phyloP scores from a whole-genome alignment of 805 yeast species.

The Wickerhamomyces pijperi region DNA sequence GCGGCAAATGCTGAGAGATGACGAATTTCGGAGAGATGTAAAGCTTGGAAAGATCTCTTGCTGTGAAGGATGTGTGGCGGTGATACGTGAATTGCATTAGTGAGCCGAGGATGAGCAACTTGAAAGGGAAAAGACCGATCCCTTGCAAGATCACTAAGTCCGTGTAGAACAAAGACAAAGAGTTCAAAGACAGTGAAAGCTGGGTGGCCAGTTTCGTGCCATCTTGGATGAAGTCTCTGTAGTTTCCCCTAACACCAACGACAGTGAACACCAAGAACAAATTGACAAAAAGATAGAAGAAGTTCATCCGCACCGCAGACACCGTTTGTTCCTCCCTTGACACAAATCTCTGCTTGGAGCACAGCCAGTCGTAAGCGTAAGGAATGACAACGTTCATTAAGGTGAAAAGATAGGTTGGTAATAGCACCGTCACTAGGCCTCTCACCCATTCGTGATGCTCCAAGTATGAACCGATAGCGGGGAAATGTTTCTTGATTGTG shows the following conservation, averaged over 20 bases:
- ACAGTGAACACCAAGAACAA: conserved; percentile 87
- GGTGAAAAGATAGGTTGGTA: conserved; percentile 89
- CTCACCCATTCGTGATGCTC: conserved; percentile 60
- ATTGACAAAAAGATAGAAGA: conserved; percentile 89
- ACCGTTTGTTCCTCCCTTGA: conserved; percentile 90
- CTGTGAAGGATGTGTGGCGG: conserved; percentile 57
- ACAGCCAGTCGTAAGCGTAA: conserved; percentile 72
- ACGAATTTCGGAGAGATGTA: conserved; percentile 87
- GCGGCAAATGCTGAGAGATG: conserved; percentile 86
- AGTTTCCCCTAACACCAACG: conserved; percentile 82
- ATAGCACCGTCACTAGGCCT: conserved; percentile 71
- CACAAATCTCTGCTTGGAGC: conserved; percentile 77
- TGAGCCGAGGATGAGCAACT: conserved; percentile 71
- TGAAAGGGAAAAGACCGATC: conserved; percentile 82
- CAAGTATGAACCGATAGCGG: conserved; percentile 61
- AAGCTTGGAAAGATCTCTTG: conserved; percentile 65
- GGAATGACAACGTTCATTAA: conserved; percentile 76
- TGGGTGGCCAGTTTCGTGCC: conserved; percentile 83
- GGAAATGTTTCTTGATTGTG: conserved; percentile 73
- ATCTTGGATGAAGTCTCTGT: conserved; percentile 74
- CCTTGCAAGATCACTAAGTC: conserved; percentile 78
- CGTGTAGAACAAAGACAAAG: conserved; percentile 78
- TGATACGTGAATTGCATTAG: conserved; percentile 65
- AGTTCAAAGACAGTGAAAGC: conserved; percentile 70
- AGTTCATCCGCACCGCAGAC: conserved; percentile 83